phyloP scores from a whole-genome alignment of 2,329 filamentous ascomycete genomes.

The Zasmidium citrigriseum region DNA sequence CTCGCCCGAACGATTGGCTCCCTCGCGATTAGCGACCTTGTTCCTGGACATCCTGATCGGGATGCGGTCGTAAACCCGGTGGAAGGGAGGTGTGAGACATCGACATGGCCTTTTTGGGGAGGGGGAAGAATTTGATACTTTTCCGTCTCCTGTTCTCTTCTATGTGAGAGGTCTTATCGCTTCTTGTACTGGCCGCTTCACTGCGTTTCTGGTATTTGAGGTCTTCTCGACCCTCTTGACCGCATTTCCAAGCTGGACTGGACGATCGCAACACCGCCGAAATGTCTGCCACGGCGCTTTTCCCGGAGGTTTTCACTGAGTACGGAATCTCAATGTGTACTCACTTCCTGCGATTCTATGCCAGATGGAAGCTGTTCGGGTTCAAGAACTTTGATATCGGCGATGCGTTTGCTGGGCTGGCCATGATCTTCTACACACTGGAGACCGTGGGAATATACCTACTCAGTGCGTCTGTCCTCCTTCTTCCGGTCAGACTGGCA shows the following conservation, averaged over 20 bases:
- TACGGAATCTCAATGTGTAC: slow-evolving; percentile 16
- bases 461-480: slow-evolving; percentile 2
- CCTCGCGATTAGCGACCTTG: not conserved
- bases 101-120: not conserved
- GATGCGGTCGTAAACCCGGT: not conserved
- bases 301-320: slow-evolving; percentile 15
- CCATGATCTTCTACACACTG: slow-evolving; percentile 18
- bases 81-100: not conserved
- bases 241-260: not conserved
- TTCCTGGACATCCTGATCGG: not conserved
- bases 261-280: not conserved
- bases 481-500: too few relatives aligned
- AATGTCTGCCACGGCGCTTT: not conserved
- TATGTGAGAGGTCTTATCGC: not conserved
- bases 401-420: slow-evolving; percentile 16
- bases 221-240: not conserved
- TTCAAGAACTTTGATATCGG: slow-evolving; percentile 18
- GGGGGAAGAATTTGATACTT: not conserved
- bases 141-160: not conserved
- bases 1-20: not conserved
- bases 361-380: slow-evolving; percentile 16
- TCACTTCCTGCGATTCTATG: slow-evolving; percentile 15
- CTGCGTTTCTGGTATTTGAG: not conserved
- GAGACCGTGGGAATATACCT: slow-evolving; percentile 22
- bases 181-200: not conserved